Percentiles rank a stretch among this genome's conserved stretches.
Conservation (phyloP, 306 rosid species). For the Castanea mollissima region DNA sequence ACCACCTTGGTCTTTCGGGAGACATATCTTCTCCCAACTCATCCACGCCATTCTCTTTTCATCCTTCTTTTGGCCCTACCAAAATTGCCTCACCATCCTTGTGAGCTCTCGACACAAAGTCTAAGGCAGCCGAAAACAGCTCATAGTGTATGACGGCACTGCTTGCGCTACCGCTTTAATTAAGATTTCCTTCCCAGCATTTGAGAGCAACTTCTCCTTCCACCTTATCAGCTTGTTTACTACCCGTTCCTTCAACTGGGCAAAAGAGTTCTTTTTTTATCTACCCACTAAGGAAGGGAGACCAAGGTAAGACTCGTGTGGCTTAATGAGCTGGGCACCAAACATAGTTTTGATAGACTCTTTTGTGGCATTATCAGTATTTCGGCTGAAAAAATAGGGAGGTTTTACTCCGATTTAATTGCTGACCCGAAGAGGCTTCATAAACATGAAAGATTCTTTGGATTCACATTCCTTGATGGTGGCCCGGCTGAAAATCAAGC, state of each 20-base stretch:
- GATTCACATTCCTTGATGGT: not conserved
- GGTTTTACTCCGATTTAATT: no score
- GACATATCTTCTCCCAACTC: no score
- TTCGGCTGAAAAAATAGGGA: fast-evolving
- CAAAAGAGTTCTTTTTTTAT: not conserved
- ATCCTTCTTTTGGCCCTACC: no score
- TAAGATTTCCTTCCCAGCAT: not conserved
- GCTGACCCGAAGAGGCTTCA: not conserved
- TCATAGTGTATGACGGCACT: not conserved
- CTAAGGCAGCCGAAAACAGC: not conserved
- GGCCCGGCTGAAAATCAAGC: no score
- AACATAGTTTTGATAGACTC: not conserved
- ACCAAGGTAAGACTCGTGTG: not conserved
- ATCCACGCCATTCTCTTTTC: no score
- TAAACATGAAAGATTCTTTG: not conserved
- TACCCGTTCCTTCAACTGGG: not conserved
- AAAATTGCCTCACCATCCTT: no score
- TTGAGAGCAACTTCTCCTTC: not conserved
- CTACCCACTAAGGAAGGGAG: not conserved
- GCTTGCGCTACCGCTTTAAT: not conserved
- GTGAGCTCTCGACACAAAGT: not conserved
- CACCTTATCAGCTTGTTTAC: not conserved
- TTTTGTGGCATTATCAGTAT: no score
- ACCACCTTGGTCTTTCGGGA: no score
- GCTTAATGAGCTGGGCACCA: not conserved